Evolutionary conservation across 257 asterid species (phyloP).

Genomic region (Solanum sitiens): DNA sequence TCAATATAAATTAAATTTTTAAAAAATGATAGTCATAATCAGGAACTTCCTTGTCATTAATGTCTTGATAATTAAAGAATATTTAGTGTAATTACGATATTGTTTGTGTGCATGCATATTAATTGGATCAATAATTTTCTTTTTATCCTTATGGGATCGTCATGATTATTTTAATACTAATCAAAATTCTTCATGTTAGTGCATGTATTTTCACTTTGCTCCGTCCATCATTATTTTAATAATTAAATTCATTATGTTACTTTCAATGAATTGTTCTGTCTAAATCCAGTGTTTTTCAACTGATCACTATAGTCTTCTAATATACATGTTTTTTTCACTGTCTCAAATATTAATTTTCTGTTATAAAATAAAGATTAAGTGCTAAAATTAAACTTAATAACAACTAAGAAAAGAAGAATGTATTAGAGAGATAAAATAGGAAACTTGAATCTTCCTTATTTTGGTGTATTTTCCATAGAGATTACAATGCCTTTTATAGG

Average conservation of each 20-base stretch:
- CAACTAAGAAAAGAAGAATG: too few relatives aligned
- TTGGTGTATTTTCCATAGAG: too few relatives aligned
- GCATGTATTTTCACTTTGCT: neutral
- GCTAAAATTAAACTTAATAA: too few relatives aligned
- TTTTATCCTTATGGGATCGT: neutral
- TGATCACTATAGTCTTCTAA: neutral
- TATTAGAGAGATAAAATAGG: too few relatives aligned
- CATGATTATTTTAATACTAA: neutral
- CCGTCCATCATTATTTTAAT: neutral
- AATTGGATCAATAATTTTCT: too few relatives aligned
- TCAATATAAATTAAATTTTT: fast-evolving
- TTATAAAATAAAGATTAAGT: too few relatives aligned
- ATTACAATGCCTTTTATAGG: too few relatives aligned
- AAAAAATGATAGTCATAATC: neutral
- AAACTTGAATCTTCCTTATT: too few relatives aligned
- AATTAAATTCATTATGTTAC: neutral
- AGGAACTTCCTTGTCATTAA: neutral
- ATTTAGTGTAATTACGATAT: neutral
- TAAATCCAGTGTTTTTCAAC: neutral
- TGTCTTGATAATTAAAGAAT: neutral
- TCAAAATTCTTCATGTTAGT: neutral
- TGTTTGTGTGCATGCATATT: neutral
- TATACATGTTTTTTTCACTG: neutral
- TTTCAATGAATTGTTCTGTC: neutral
- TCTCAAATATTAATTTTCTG: neutral